Evolutionary conservation across 495 filamentous ascomycete species (phyloP).

Genomic region (Acidomyces sp.): DNA sequence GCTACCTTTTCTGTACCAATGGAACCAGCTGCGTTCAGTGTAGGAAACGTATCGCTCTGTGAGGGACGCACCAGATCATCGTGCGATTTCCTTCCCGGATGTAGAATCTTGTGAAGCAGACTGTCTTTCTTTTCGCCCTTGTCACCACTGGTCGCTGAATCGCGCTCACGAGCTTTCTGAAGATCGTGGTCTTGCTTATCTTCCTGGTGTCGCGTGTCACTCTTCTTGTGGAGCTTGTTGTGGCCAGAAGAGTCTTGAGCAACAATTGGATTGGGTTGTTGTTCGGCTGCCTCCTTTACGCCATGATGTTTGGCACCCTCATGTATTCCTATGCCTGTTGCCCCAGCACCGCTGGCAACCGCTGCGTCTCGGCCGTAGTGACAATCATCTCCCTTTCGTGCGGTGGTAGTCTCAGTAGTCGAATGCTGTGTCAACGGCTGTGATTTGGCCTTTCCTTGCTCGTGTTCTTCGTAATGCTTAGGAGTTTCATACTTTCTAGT

Average conservation of each 20-base stretch:
- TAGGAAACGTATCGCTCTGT: too few species aligned
- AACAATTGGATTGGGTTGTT: too few species aligned
- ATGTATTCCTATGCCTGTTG: conserved; percentile 8
- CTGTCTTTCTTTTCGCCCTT: conserved; percentile 18
- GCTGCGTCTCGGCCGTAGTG: conserved; percentile 21
- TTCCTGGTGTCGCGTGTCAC: conserved; percentile 4
- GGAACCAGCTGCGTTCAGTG: too few species aligned
- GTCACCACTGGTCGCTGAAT: conserved; percentile 11
- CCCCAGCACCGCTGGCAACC: conserved; percentile 14
- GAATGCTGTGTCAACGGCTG: too few species aligned
- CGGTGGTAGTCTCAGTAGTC: too few species aligned
- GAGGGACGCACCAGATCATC: too few species aligned
- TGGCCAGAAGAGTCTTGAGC: too few species aligned
- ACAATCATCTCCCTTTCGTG: conserved; percentile 12
- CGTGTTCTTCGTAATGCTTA: not conserved
- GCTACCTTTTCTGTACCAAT: too few species aligned
- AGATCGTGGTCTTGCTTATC: conserved; percentile 15
- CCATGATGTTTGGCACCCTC: conserved; percentile 5
- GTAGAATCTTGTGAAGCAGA: conserved; percentile 19
- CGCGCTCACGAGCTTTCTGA: conserved; percentile 20
- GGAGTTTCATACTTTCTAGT: too few species aligned
- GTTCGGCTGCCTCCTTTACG: not conserved
- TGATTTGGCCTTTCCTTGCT: too few species aligned
- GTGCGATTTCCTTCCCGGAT: conserved; percentile 23
- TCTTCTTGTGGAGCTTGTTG: conserved; percentile 19